Conservation (phyloP, 257 asterid genomes). For the Fraxinus excelsior region DNA sequence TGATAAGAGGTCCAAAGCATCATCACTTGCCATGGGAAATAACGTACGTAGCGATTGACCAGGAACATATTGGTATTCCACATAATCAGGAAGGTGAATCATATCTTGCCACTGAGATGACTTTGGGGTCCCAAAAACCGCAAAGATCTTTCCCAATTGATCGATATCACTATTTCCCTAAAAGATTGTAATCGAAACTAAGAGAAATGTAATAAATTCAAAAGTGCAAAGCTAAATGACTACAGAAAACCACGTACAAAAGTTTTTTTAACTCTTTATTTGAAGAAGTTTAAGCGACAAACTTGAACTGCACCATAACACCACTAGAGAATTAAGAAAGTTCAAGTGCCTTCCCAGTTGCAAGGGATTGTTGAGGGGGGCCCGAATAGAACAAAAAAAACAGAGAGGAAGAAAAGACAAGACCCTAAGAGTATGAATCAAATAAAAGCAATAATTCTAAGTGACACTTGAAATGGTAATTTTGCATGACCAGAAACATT, state of each 20-base stretch:
- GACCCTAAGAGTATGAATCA: background rate
- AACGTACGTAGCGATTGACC: slow-evolving; percentile 67
- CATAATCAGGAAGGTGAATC: slow-evolving; percentile 92
- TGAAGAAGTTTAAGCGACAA: background rate
- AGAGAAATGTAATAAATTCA: background rate
- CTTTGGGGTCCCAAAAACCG: slow-evolving; percentile 94
- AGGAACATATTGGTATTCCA: slow-evolving; percentile 67
- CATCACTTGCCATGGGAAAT: slow-evolving; percentile 94
- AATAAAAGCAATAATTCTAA: background rate
- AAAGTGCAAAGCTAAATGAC: background rate
- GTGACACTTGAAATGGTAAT: background rate
- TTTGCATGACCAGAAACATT: background rate
- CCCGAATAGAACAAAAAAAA: background rate
- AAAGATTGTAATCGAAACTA: slow-evolving; percentile 7
- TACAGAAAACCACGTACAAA: background rate
- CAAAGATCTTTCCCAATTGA: slow-evolving; percentile 96
- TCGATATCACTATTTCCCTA: slow-evolving; percentile 96
- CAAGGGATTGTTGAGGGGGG: background rate
- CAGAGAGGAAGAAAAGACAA: background rate
- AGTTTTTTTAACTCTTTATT: background rate
- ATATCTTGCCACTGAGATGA: slow-evolving; percentile 89
- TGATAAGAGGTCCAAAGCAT: slow-evolving; percentile 76
- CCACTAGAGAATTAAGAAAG: background rate
- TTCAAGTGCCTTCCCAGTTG: background rate
- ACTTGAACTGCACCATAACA: background rate